These are phyloP conservation scores for Trichoderma reesei DNA, from an alignment of 495 filamentous ascomycete species.

Conservation along the genomic window DNA sequence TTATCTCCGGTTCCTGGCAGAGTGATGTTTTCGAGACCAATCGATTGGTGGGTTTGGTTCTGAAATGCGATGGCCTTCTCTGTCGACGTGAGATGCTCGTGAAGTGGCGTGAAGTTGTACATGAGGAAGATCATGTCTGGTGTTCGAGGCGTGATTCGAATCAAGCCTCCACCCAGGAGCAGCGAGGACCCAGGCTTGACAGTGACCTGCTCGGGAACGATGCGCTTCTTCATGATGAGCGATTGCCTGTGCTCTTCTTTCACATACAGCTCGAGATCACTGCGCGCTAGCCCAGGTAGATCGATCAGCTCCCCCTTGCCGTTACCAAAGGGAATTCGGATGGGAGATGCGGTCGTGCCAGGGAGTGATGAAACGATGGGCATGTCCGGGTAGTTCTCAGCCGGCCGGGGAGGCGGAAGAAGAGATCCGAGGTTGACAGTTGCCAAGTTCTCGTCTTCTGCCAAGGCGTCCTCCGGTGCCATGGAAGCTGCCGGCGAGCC, in stretches of 20 bases:
- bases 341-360: conserved; percentile 89
- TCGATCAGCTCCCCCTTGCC: conserved; percentile 85
- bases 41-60: conserved; percentile 37
- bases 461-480: conserved; percentile 4
- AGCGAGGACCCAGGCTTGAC: conserved; percentile 76
- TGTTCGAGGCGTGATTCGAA: conserved; percentile 73
- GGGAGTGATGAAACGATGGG: conserved; percentile 77
- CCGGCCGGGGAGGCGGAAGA: conserved; percentile 64
- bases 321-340: conserved; percentile 76
- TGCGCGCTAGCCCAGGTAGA: conserved; percentile 74
- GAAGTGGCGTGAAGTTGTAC: conserved; percentile 69
- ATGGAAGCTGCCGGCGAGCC: background rate
- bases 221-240: conserved; percentile 66
- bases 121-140: conserved; percentile 53
- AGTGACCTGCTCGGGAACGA: conserved; percentile 54
- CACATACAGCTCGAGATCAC: conserved; percentile 59
- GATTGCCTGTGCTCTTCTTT: conserved; percentile 48
- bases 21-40: conserved; percentile 50
- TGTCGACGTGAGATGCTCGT: conserved; percentile 64
- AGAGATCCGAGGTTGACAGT: conserved; percentile 26
- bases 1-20: conserved; percentile 44
- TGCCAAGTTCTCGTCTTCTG: background rate
- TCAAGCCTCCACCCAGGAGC: conserved; percentile 66
- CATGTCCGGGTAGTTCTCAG: conserved; percentile 66
- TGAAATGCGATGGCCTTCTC: conserved; percentile 66